Evolutionary conservation across 345 rosid species (phyloP).

Genomic region (Pelargonium nanum): DNA sequence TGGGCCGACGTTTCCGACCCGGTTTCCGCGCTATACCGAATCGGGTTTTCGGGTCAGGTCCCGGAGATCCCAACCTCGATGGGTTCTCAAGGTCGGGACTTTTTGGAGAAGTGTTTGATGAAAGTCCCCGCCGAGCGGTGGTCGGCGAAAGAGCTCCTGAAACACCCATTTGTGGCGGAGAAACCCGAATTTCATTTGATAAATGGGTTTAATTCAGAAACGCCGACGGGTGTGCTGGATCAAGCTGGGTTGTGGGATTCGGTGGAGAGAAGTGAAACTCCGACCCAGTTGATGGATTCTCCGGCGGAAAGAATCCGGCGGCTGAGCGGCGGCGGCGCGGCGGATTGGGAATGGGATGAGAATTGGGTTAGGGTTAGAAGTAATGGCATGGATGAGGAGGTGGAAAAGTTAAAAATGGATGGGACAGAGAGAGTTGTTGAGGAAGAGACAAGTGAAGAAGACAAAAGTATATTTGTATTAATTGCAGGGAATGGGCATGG

Average conservation of each 20-base stretch:
- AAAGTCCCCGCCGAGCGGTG: constrained; percentile 38
- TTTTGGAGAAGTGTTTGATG: constrained; percentile 39
- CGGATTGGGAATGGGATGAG: constrained; percentile 29
- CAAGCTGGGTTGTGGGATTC: constrained; percentile 22
- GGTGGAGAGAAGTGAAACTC: constrained; percentile 9
- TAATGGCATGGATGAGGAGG: constrained; percentile 1
- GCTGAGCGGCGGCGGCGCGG: constrained; percentile 14
- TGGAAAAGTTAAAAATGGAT: background rate
- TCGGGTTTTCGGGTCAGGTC: constrained; percentile 32
- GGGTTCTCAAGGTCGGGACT: constrained; percentile 35
- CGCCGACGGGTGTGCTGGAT: constrained; percentile 37
- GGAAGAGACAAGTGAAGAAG: background rate
- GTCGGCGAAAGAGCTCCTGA: constrained; percentile 37
- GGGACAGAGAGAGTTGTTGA: background rate
- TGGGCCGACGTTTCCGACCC: constrained; percentile 32
- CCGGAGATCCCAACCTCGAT: constrained; percentile 35
- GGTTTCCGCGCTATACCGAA: constrained; percentile 30
- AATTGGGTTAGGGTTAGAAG: constrained; percentile 42
- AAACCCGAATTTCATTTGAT: background rate
- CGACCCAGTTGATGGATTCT: constrained; percentile 1
- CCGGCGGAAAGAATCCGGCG: constrained; percentile 26
- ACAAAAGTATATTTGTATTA: background rate
- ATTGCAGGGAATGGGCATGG: background rate
- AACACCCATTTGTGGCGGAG: constrained; percentile 26
- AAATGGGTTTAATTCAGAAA: background rate